phyloP scores from a whole-genome alignment of 2,329 filamentous ascomycete genomes.

The Ophiostoma himal-ulmi region DNA sequence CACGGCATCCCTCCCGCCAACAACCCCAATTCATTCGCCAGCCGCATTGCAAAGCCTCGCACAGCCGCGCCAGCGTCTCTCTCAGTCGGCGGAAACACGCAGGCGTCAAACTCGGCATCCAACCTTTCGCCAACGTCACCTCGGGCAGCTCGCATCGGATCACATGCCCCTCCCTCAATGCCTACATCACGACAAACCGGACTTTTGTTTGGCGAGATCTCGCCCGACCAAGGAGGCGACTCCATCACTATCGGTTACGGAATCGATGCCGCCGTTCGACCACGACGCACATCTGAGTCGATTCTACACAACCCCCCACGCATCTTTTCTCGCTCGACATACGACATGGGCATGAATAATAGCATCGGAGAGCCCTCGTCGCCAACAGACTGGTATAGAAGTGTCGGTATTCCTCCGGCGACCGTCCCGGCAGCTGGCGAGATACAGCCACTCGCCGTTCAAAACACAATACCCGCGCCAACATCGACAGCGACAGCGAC shows the following conservation, averaged over 20 bases:
- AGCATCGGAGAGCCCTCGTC: constrained; percentile 56
- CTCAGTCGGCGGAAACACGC: constrained; percentile 39
- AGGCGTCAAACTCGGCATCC: constrained; percentile 31
- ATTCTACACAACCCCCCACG: constrained; percentile 51
- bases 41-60: constrained; percentile 49
- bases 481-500: neutral
- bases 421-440: neutral
- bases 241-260: constrained; percentile 53
- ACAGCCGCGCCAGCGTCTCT: constrained; percentile 33
- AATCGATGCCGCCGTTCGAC: constrained; percentile 45
- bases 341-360: constrained; percentile 34
- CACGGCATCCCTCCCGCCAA: neutral
- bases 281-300: constrained; percentile 66
- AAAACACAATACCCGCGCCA: neutral
- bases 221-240: constrained; percentile 52
- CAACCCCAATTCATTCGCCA: constrained; percentile 34
- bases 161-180: constrained; percentile 23
- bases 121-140: constrained; percentile 31
- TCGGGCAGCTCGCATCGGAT: constrained; percentile 22
- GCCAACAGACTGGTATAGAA: constrained; percentile 60
- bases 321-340: constrained; percentile 43
- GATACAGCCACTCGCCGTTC: neutral
- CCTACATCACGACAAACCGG: constrained; percentile 38
- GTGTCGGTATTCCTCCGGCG: constrained; percentile 23
- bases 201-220: constrained; percentile 70